Evolutionary conservation across 2,329 filamentous ascomycete species (phyloP).

Genomic region (Pseudophaeomoniella oleicola): DNA sequence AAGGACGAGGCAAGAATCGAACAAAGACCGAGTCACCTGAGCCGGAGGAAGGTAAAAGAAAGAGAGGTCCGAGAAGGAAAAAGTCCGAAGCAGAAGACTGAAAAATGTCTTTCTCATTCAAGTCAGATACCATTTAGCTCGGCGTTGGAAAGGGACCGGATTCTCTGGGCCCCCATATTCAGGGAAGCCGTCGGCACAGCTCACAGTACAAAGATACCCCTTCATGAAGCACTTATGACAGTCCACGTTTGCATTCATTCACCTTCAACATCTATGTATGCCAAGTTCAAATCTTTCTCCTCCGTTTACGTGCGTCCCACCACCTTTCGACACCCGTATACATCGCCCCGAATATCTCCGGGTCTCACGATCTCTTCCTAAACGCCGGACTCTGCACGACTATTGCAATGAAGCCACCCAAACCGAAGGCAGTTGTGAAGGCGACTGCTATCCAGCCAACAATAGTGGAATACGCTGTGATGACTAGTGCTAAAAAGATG

Average conservation of each 20-base stretch:
- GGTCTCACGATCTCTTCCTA: background rate
- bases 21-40: slow-evolving; percentile 17
- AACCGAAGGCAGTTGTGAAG: slow-evolving; percentile 11
- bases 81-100: slow-evolving; percentile 24
- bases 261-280: no score
- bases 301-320: no score
- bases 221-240: no score
- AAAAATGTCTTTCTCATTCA: background rate
- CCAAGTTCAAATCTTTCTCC: no score
- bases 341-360: no score
- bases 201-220: no score
- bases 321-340: no score
- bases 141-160: no score
- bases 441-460: slow-evolving; percentile 12
- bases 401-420: slow-evolving; percentile 6
- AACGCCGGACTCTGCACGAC: background rate
- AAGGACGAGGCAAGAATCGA: slow-evolving; percentile 20
- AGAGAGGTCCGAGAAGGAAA: slow-evolving; percentile 23
- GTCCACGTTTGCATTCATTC: no score
- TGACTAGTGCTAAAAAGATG: slow-evolving; percentile 11
- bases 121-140: background rate
- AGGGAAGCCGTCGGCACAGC: no score
- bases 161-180: no score
- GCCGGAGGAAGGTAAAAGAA: slow-evolving; percentile 31
- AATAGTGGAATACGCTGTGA: slow-evolving; percentile 10